Conservation (phyloP, 768 basidiomycete genomes). For the Phanerodontia chrysosporium region DNA sequence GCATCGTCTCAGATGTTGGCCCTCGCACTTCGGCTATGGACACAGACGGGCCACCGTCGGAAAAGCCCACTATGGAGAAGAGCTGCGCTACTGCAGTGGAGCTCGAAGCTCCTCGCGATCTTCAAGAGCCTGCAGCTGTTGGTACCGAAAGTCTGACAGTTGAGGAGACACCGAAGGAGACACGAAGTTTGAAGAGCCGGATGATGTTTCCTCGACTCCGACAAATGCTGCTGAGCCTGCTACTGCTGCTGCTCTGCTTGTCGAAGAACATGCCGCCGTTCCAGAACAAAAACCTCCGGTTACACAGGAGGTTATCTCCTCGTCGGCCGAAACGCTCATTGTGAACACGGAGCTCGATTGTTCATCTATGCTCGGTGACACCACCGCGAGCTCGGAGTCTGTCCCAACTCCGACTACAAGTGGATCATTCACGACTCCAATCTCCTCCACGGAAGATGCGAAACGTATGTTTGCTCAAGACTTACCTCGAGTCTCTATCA, state of each 20-base stretch:
- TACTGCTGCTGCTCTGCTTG: background rate
- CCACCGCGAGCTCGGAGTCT: slow-evolving; percentile 10
- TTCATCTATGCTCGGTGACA: slow-evolving; percentile 1
- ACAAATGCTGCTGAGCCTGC: background rate
- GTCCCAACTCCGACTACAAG: slow-evolving; percentile 11
- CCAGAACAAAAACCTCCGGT: background rate
- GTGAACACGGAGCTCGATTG: background rate
- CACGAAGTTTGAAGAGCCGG: background rate
- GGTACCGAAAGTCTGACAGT: background rate
- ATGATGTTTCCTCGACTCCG: background rate
- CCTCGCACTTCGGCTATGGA: background rate
- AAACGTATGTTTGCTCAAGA: background rate
- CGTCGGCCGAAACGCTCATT: background rate
- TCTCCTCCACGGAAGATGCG: background rate
- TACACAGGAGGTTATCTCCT: background rate
- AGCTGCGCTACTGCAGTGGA: too few species aligned
- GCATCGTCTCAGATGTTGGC: slow-evolving; percentile 17
- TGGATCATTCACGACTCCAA: slow-evolving; percentile 6
- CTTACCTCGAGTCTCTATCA: background rate
- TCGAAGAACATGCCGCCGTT: background rate
- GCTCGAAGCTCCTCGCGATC: background rate
- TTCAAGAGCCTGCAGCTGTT: background rate
- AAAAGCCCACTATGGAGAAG: background rate
- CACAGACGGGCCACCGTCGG: background rate
- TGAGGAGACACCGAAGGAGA: background rate